Evolutionary conservation across 768 basidiomycete genomes (phyloP).

Genomic region (Tulasnella sp.): DNA sequence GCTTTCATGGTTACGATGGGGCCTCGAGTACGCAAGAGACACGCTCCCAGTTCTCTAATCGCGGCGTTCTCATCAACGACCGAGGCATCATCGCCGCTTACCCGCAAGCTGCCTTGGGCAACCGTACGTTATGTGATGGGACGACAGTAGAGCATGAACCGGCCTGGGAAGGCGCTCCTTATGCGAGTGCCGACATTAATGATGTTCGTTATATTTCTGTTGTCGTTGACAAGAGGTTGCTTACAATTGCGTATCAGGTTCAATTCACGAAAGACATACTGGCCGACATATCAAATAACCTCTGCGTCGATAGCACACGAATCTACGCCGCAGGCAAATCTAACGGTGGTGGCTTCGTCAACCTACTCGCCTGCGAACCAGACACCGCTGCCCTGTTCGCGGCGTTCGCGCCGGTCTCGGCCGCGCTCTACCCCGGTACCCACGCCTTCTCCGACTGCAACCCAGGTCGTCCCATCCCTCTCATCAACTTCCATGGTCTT

Average conservation of each 20-base stretch:
- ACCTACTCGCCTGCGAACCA: constrained; percentile 20
- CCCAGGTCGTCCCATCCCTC: constrained; percentile 19
- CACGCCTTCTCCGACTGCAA: constrained; percentile 19
- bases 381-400: constrained; percentile 22
- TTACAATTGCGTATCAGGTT: constrained; percentile 15
- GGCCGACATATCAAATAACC: constrained; percentile 18
- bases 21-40: neutral
- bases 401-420: constrained; percentile 22
- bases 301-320: constrained; percentile 19
- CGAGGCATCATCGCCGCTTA: constrained; percentile 10
- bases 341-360: constrained; percentile 25
- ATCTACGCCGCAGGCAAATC: constrained; percentile 23
- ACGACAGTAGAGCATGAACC: neutral
- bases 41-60: constrained; percentile 7
- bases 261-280: constrained; percentile 23
- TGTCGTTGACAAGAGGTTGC: neutral
- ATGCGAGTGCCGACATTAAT: neutral
- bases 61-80: neutral
- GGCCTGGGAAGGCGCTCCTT: constrained; percentile 5
- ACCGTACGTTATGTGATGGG: neutral
- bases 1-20: constrained; percentile 14
- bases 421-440: constrained; percentile 22
- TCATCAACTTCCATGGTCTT: constrained; percentile 22
- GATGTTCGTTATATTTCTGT: neutral
- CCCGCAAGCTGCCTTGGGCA: constrained; percentile 5